Conservation (phyloP, 2,329 filamentous ascomycete species). For the Fusarium denticulatum region DNA sequence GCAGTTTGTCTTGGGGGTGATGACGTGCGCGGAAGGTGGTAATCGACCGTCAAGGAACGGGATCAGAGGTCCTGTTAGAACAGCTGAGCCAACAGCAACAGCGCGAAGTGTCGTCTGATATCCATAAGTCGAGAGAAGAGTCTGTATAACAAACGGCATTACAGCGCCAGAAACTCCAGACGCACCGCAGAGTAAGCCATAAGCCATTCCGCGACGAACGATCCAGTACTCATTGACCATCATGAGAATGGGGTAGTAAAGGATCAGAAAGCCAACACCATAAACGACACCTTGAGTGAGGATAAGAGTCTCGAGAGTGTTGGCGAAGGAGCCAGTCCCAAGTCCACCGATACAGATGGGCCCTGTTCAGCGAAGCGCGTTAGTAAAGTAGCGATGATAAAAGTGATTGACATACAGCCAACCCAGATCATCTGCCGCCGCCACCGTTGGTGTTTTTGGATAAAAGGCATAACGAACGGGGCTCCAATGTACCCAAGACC, state of each 20-base stretch:
- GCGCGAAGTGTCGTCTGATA: too few species aligned
- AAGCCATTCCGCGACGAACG: not conserved
- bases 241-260: not conserved
- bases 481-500: not conserved
- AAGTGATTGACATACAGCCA: not conserved
- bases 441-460: not conserved
- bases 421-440: not conserved
- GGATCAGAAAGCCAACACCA: not conserved
- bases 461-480: not conserved
- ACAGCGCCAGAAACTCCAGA: not conserved
- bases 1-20: not conserved
- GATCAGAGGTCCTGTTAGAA: not conserved
- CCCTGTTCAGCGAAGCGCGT: not conserved
- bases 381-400: rapidly evolving
- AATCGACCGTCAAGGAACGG: not conserved
- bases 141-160: not conserved
- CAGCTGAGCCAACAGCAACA: not conserved
- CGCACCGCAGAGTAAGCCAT: rapidly evolving
- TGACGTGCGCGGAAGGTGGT: not conserved
- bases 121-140: not conserved
- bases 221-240: not conserved
- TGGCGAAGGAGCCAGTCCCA: not conserved
- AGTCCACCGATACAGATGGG: not conserved
- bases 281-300: not conserved
- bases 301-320: not conserved